These are phyloP conservation scores for Aspergillus saccharolyticus DNA, from an alignment of 495 filamentous ascomycete species.

Conservation along the genomic window DNA sequence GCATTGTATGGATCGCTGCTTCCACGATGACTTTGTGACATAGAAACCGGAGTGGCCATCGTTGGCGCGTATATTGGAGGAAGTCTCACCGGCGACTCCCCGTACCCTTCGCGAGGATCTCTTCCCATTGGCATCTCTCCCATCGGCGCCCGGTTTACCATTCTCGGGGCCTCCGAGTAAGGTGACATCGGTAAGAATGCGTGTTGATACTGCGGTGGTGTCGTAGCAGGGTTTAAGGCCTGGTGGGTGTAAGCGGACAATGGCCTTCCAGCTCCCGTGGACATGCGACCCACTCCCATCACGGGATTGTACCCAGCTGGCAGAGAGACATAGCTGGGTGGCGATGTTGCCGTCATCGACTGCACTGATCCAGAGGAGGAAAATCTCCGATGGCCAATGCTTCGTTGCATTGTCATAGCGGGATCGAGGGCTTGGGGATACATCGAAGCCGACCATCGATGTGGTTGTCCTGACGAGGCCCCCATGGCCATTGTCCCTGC, in stretches of 20 bases:
- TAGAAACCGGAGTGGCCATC: constrained; percentile 22
- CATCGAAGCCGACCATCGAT: constrained; percentile 35
- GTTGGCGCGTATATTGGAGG: constrained; percentile 38
- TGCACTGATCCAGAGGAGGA: constrained; percentile 36
- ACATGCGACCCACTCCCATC: constrained; percentile 22
- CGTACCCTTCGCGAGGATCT: constrained; percentile 30
- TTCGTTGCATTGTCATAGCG: constrained; percentile 23
- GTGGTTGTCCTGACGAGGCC: constrained; percentile 24
- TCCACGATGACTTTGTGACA: constrained; percentile 30
- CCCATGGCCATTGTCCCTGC: constrained; percentile 21
- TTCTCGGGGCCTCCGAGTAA: constrained; percentile 25
- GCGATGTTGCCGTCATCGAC: constrained; percentile 23
- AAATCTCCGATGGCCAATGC: constrained; percentile 31
- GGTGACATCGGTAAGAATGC: constrained; percentile 25
- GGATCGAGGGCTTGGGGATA: constrained; percentile 35
- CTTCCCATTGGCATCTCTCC: constrained; percentile 24
- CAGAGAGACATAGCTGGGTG: constrained; percentile 27
- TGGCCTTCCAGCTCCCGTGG: constrained; percentile 28
- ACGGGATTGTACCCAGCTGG: constrained; percentile 28
- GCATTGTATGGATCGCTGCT: constrained; percentile 36
- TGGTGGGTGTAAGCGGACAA: constrained; percentile 27
- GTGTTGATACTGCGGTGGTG: constrained; percentile 36
- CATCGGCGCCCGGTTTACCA: constrained; percentile 24
- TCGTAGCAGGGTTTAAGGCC: constrained; percentile 28
- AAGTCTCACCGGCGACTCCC: constrained; percentile 38